These are phyloP conservation scores for Penicillium macrosclerotiorum DNA, from an alignment of 495 filamentous ascomycete species.

Conservation along the genomic window DNA sequence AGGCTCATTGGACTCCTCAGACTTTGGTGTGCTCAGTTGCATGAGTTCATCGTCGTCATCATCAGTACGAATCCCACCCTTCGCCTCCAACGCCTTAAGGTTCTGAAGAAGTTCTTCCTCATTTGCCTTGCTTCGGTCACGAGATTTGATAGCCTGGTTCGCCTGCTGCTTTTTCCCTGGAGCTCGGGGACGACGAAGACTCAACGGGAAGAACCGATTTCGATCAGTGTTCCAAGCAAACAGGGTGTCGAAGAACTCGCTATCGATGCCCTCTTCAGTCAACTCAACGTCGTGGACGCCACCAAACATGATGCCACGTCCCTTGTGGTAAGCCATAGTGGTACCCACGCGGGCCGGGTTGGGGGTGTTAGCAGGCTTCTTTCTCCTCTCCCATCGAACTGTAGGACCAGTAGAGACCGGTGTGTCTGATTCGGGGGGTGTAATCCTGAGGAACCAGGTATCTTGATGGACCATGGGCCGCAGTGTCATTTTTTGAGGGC, in stretches of 20 bases:
- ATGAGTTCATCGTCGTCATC: slow-evolving; percentile 55
- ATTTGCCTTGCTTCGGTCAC: slow-evolving; percentile 73
- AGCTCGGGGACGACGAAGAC: slow-evolving; percentile 66
- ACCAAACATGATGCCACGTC: slow-evolving; percentile 88
- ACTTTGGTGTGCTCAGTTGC: slow-evolving; percentile 34
- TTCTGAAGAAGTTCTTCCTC: slow-evolving; percentile 88
- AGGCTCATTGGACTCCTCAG: slow-evolving; percentile 52
- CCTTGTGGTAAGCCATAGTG: slow-evolving; percentile 90
- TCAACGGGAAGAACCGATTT: slow-evolving; percentile 86
- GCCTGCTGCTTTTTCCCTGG: slow-evolving; percentile 57
- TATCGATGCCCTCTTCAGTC: slow-evolving; percentile 92
- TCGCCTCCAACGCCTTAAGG: slow-evolving; percentile 75
- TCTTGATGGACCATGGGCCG: slow-evolving; percentile 90
- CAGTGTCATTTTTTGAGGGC: slow-evolving; percentile 64
- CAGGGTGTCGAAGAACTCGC: slow-evolving; percentile 88
- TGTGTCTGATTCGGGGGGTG: slow-evolving; percentile 59
- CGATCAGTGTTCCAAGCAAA: slow-evolving; percentile 92
- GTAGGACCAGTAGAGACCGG: slow-evolving; percentile 59
- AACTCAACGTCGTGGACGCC: slow-evolving; percentile 93
- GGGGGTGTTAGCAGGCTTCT: slow-evolving; percentile 86
- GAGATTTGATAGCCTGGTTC: slow-evolving; percentile 54
- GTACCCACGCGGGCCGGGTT: slow-evolving; percentile 80
- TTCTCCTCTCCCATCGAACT: slow-evolving; percentile 87
- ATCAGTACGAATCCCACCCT: slow-evolving; percentile 51
- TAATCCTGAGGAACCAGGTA: slow-evolving; percentile 87